Percentiles rank a stretch among this genome's conserved stretches.
These are phyloP conservation scores for Neurospora sp. DNA, from an alignment of 495 filamentous ascomycete genomes.

Conservation along the genomic window DNA sequence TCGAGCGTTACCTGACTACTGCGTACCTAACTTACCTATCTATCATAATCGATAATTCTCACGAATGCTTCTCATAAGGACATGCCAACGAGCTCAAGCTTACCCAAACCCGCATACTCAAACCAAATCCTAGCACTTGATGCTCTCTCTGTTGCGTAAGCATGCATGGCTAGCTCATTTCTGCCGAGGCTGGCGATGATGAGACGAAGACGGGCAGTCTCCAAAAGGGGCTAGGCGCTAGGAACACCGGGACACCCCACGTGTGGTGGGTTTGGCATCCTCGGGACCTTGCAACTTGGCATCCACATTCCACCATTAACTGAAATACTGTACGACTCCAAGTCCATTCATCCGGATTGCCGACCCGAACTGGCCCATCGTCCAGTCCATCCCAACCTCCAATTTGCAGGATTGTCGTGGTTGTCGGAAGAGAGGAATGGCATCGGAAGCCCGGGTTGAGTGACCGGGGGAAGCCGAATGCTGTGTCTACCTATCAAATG, in stretches of 20 bases:
- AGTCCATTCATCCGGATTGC: constrained; percentile 23
- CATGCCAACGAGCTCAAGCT: not conserved
- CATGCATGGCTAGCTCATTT: not conserved
- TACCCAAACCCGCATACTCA: not conserved
- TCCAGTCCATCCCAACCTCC: not conserved
- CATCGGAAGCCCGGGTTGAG: not conserved
- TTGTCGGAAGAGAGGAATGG: not conserved
- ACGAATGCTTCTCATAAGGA: not conserved
- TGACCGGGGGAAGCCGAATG: not conserved
- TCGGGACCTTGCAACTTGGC: not conserved
- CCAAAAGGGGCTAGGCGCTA: not conserved
- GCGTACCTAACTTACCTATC: not conserved
- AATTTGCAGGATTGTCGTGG: not conserved
- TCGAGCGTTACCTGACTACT: not conserved
- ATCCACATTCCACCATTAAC: not conserved
- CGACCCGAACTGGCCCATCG: constrained; percentile 1
- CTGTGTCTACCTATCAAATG: not conserved
- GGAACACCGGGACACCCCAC: not conserved
- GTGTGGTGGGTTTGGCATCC: not conserved
- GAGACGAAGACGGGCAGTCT: not conserved
- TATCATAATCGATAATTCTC: not conserved
- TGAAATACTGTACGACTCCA: not conserved
- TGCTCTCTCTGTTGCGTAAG: not conserved
- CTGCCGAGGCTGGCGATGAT: not conserved
- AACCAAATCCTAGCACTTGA: not conserved